Conservation (phyloP, 306 rosid species). For the Urtica urens region DNA sequence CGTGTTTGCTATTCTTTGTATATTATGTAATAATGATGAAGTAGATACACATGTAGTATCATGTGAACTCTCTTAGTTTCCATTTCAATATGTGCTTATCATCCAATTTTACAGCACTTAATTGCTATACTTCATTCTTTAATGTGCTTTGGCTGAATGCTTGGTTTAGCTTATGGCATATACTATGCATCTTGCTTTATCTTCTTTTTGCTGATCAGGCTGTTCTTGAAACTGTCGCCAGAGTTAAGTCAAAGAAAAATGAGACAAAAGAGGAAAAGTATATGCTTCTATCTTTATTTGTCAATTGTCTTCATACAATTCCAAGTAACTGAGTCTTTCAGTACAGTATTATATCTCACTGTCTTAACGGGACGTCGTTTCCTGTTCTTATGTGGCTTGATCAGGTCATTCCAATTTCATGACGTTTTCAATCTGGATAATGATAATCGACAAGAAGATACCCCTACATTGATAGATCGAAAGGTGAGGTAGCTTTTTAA, state of each 20-base stretch:
- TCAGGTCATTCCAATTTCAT: constrained; percentile 71
- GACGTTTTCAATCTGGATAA: constrained; percentile 69
- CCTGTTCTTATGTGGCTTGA: constrained; percentile 11
- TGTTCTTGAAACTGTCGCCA: constrained; percentile 93
- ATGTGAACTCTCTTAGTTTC: too few species aligned
- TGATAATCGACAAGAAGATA: constrained; percentile 80
- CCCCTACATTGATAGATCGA: constrained; percentile 89
- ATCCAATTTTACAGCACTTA: neutral
- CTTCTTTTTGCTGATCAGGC: constrained; percentile 56
- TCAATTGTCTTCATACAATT: constrained; percentile 9
- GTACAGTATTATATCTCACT: neutral
- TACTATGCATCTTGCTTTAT: constrained; percentile 10
- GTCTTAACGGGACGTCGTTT: neutral
- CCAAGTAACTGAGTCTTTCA: constrained; percentile 6
- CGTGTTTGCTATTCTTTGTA: too few species aligned
- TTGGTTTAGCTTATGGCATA: neutral
- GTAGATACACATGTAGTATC: too few species aligned
- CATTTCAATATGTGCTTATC: too few species aligned
- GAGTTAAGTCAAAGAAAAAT: constrained; percentile 89
- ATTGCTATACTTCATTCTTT: neutral
- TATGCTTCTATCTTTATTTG: constrained; percentile 18
- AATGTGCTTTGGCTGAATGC: neutral
- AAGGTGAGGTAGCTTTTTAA: constrained; percentile 46
- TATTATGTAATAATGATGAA: neutral
- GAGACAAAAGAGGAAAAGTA: constrained; percentile 96